phyloP scores from a whole-genome alignment of 805 yeast genomes.

The Metschnikowia reukaufii region DNA sequence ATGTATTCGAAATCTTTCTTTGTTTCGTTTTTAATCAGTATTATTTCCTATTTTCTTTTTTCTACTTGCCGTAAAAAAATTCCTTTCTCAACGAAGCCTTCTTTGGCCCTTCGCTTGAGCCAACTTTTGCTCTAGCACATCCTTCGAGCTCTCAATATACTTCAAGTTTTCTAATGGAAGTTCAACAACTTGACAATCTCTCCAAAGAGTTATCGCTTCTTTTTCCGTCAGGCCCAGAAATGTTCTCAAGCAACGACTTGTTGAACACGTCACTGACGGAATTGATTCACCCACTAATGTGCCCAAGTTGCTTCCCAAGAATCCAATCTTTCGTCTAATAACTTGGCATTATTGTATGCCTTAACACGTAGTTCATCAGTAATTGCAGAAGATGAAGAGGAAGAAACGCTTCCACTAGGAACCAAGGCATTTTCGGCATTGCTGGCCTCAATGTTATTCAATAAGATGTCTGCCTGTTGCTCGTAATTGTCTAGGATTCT shows the following conservation, averaged over 20 bases:
- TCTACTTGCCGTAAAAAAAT: neutral
- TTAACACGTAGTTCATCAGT: constrained; percentile 87
- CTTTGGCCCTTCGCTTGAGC: constrained; percentile 21
- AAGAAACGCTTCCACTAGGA: constrained; percentile 7
- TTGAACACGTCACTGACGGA: constrained; percentile 79
- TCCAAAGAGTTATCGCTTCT: constrained; percentile 41
- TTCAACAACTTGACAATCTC: constrained; percentile 81
- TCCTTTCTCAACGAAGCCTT: constrained; percentile 6
- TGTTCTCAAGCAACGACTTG: constrained; percentile 46
- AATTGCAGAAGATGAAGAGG: constrained; percentile 37
- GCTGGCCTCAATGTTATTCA: constrained; percentile 38
- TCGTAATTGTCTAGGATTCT: constrained; percentile 80
- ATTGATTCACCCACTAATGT: constrained; percentile 80
- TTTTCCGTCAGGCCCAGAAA: constrained; percentile 27
- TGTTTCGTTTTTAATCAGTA: neutral
- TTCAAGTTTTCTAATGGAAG: constrained; percentile 83
- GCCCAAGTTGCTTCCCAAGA: constrained; percentile 71
- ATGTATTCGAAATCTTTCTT: too few relatives aligned
- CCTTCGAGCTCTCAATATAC: constrained; percentile 78
- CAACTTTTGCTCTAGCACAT: constrained; percentile 64
- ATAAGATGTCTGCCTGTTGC: constrained; percentile 57
- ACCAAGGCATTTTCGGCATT: constrained; percentile 15
- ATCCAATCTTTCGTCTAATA: constrained; percentile 78
- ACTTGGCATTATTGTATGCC: constrained; percentile 85
- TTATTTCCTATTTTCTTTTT: neutral